Base-by-base conservation (phyloP, 768 basidiomycete species). In the Suillus luteus region DNA sequence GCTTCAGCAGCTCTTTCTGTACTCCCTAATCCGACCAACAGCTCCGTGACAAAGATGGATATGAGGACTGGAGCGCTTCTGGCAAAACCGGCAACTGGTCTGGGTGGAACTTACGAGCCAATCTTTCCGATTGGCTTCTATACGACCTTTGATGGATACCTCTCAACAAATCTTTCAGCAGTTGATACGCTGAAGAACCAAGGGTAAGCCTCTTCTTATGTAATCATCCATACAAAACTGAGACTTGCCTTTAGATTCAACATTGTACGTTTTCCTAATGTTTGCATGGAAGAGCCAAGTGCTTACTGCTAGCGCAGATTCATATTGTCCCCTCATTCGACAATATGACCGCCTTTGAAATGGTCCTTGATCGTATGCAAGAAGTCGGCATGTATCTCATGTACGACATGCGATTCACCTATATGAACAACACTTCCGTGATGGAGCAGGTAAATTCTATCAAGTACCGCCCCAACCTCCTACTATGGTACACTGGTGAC, bases 371-470 rank as follows among this genome's bases (percentile, higher is more conserved):
- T 69, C 77, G 81, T 49, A 91, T 92, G 88, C 85, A 92, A 72
- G 82, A 88, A 64, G 85, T 87, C 0, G 85, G 83, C 0, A n/a
- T 75, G 11, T 93, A 89, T 69, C 80, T 93, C 61, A 92, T 93
- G 86, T 94, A 93, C 66, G 90, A 93, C 71, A 92, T 93, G 91
- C 82, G 91, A 57, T 79, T 59, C 83, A 84, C 83, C 5, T 93
- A 92, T 76, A 84, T 81, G 82, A 87, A 93, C 72, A 67, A 76
- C 9, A 81, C 85, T 7, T 80, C 83, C 1, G 87, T 93, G 33
- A 84, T 80, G 1, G 82, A 85, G 62, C 84, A 94, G 76, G 91
- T 93, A 22, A 86, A 87, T 64, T 76, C 75, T 43, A 81, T 93
- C 76, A 90, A 89, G 68, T 79, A 82, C 40, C 82, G 88, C 1